Conservation (phyloP, 352 stramenopile genomes). For the Globisporangium camurandrum region DNA sequence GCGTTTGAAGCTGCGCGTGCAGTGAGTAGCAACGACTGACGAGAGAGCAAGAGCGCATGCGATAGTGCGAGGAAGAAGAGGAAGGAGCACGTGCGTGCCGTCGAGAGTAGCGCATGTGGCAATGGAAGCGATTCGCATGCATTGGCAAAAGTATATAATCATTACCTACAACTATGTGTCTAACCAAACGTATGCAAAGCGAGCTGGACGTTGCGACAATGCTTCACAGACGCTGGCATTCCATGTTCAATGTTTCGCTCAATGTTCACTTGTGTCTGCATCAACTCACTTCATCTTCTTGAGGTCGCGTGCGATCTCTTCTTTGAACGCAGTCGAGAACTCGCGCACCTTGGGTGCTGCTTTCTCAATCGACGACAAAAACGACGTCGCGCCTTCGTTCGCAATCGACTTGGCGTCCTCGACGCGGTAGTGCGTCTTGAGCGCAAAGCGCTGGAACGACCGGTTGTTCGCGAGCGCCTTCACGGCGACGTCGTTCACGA, state of each 20-base stretch:
- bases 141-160: too few relatives aligned
- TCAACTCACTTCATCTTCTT: conserved; percentile 71
- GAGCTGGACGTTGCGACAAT: neutral
- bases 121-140: too few relatives aligned
- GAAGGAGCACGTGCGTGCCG: too few relatives aligned
- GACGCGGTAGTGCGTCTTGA: conserved; percentile 82
- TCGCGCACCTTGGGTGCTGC: conserved; percentile 68
- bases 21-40: too few relatives aligned
- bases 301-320: conserved; percentile 64
- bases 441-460: conserved; percentile 76
- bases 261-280: too few relatives aligned
- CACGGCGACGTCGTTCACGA: conserved; percentile 81
- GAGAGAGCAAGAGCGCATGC: too few relatives aligned
- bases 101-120: too few relatives aligned
- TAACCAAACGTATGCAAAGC: neutral
- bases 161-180: neutral
- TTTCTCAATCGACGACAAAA: conserved; percentile 47
- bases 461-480: conserved; percentile 78
- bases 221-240: too few relatives aligned
- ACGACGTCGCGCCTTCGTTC: conserved; percentile 29
- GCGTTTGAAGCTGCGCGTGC: conserved; percentile 37
- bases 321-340: conserved; percentile 60
- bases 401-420: conserved; percentile 75
- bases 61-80: too few relatives aligned
- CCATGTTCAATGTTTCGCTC: too few relatives aligned